Base-by-base conservation (phyloP, 1,284 basidiomycete genomes). In the Phaffia rhodozyma region DNA sequence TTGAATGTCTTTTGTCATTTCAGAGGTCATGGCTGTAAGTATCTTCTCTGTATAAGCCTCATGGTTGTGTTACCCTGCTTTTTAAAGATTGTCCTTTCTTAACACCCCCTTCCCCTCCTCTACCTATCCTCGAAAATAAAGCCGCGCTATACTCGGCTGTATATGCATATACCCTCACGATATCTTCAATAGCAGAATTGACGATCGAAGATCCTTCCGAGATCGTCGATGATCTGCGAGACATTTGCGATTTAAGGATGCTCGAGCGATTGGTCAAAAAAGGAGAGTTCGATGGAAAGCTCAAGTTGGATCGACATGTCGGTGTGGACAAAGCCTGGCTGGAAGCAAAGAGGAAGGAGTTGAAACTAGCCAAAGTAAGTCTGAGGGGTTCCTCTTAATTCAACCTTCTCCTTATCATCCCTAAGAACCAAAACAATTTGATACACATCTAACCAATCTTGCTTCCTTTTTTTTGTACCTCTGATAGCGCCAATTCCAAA, bases 181-280 rank as follows among this genome's bases (percentile, higher is more conserved):
- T 84, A 50, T 77, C 84, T 0, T 78, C 82, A 53, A 84, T 97
- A 43, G 84, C 86, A 13, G 94, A 98, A 75, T 78, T 98, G 60
- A 97, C 92, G 0, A 88, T 98, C 25, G 94, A 98, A 78, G 94
- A 98, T 73, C 94, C 94, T 0, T 91, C 91, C 0, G 94, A 98
- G 75, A 87, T 89, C 11, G 94, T 96, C 72, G 92, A 96, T 73
- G 91, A 96, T 72, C 80, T 98, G 61, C 82, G 94, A 47, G 96
- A 98, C 76, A 85, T 88, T 58, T 89, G 89, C 71, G 96, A 98
- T 74, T 80, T 98, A 30, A 79, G 82, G 66, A 86, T 88, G 80
- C 79, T 97, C 86, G 79, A 73, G 78, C 43, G 84, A 87, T 74
- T 83, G 80, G 25, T 83, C 72, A 72, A 61, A 68, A 69, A 18